Percentiles rank a stretch among this genome's conserved stretches.
These are phyloP conservation scores for Aureobasidium sp. DNA, from an alignment of 2,329 filamentous ascomycete species.

Conservation along the genomic window DNA sequence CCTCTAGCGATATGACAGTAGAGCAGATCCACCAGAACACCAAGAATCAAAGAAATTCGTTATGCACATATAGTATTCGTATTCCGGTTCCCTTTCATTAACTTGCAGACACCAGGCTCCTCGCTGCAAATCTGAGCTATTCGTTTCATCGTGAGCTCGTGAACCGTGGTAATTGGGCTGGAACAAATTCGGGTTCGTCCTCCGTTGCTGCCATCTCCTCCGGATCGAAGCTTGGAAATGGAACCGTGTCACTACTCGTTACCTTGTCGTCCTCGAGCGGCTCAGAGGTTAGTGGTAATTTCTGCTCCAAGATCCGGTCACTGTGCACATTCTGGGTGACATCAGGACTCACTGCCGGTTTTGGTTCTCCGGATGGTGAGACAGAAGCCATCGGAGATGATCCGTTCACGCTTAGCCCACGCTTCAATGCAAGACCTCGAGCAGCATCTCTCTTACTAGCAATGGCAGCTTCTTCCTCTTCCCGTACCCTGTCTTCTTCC, in stretches of 20 bases:
- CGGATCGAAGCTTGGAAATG: conserved; percentile 12
- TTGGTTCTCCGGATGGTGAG: not conserved
- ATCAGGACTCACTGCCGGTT: not conserved
- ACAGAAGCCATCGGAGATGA: not conserved
- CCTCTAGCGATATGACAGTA: not conserved
- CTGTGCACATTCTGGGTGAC: not conserved
- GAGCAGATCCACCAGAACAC: not conserved
- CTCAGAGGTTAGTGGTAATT: not conserved
- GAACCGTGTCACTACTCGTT: conserved; percentile 3
- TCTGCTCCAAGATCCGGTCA: not conserved
- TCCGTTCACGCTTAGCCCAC: conserved; percentile 40
- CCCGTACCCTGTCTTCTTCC: conserved; percentile 49
- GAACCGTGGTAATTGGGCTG: conserved; percentile 14
- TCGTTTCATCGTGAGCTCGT: conserved; percentile 2
- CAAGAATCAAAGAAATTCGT: conserved; percentile 1
- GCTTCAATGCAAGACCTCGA: conserved; percentile 46
- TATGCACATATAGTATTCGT: conserved; percentile 4
- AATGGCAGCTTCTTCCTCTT: conserved; percentile 51
- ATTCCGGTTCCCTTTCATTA: not conserved
- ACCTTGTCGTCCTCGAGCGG: not conserved
- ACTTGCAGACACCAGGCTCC: not conserved
- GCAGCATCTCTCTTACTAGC: conserved; percentile 49
- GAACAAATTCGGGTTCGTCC: conserved; percentile 4
- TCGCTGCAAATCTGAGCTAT: not conserved
- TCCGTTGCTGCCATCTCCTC: not conserved